Evolutionary conservation across 202 grass and related monocot genomes (phyloP).

Genomic region (Zizania palustris): DNA sequence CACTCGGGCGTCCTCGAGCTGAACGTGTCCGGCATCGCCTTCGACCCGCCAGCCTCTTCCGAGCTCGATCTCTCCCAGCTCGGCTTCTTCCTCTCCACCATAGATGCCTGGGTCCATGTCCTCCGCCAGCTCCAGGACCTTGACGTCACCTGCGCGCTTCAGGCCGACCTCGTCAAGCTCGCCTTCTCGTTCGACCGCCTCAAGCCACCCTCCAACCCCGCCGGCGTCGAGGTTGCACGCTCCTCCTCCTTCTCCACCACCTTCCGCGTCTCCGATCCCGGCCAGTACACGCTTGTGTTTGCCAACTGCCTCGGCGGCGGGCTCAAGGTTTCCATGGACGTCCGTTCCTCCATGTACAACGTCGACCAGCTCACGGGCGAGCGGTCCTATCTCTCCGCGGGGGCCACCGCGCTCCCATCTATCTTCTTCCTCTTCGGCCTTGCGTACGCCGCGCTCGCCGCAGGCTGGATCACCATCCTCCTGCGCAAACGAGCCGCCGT

Average conservation of each 20-base stretch:
- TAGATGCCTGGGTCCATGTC: conserved; percentile 90
- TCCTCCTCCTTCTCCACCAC: conserved; percentile 63
- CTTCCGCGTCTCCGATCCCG: conserved; percentile 55
- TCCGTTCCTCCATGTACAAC: conserved; percentile 93
- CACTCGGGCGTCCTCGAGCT: conserved; percentile 74
- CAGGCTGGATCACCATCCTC: conserved; percentile 64
- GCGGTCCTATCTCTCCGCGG: conserved; percentile 81
- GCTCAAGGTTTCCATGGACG: conserved; percentile 70
- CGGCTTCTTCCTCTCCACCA: conserved; percentile 95
- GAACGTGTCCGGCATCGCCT: conserved; percentile 74
- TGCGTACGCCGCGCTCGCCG: conserved; percentile 65
- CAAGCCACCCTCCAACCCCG: conserved; percentile 62
- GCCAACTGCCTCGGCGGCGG: conserved; percentile 71
- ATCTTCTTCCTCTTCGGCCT: conserved; percentile 80
- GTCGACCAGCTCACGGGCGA: conserved; percentile 44
- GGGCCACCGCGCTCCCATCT: conserved; percentile 63
- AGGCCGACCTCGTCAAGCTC: conserved; percentile 75
- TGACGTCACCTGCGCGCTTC: conserved; percentile 88
- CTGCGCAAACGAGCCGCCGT: conserved; percentile 68
- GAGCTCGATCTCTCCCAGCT: conserved; percentile 82
- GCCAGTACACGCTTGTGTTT: conserved; percentile 92
- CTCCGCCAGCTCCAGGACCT: conserved; percentile 84
- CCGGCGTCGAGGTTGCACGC: conserved; percentile 63
- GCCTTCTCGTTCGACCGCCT: conserved; percentile 80
- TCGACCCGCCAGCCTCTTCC: conserved; percentile 52